Conservation (phyloP, 1,284 basidiomycete species). For the Puccinia coronata region DNA sequence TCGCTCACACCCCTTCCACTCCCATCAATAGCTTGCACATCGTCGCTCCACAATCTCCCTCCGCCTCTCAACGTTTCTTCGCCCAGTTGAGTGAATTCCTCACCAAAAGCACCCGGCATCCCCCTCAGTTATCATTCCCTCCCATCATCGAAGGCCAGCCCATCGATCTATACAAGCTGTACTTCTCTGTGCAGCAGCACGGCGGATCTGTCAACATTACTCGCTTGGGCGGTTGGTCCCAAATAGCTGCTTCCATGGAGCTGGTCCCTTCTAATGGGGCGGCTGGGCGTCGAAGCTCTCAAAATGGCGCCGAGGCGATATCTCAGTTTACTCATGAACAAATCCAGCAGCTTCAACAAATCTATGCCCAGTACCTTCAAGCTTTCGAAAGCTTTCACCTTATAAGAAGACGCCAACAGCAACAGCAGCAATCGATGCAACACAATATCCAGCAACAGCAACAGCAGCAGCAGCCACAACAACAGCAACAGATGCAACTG, state of each 20-base stretch:
- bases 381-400: slow-evolving; percentile 18
- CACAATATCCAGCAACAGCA: slow-evolving; percentile 34
- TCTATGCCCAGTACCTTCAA: slow-evolving; percentile 41
- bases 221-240: slow-evolving; percentile 20
- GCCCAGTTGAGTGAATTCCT: slow-evolving; percentile 30
- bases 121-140: slow-evolving; percentile 30
- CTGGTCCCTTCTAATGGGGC: slow-evolving; percentile 23
- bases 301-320: slow-evolving; percentile 11
- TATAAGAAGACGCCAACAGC: slow-evolving; percentile 33
- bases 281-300: neutral
- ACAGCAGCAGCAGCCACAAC: slow-evolving; percentile 30
- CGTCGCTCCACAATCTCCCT: slow-evolving; percentile 28
- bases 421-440: slow-evolving; percentile 34
- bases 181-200: neutral
- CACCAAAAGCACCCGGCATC: slow-evolving; percentile 6
- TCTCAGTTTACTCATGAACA: slow-evolving; percentile 29
- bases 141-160: slow-evolving; percentile 35
- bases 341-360: slow-evolving; percentile 37
- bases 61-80: slow-evolving; percentile 23
- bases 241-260: slow-evolving; percentile 30
- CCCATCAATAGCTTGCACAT: neutral
- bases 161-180: slow-evolving; percentile 34
- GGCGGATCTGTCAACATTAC: slow-evolving; percentile 22
- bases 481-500: slow-evolving; percentile 11
- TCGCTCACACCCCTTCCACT: slow-evolving; percentile 1